These are phyloP conservation scores for Cajanus cajan DNA, from an alignment of 306 rosid genomes.

Conservation along the genomic window DNA sequence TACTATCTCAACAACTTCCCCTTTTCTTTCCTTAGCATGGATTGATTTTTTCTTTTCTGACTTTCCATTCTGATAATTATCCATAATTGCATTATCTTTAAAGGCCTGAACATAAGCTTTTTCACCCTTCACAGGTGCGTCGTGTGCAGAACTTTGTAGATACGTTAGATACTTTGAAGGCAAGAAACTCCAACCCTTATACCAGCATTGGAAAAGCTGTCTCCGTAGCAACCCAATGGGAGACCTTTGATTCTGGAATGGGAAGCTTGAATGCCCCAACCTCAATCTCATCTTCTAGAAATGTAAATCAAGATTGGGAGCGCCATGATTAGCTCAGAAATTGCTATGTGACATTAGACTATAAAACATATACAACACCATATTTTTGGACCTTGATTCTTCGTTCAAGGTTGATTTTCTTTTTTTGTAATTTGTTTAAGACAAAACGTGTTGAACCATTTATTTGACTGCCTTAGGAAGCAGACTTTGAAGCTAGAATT, in stretches of 20 bases:
- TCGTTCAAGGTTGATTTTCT: slow-evolving; percentile 21
- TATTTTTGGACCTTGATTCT: slow-evolving; percentile 7
- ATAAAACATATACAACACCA: slow-evolving; percentile 20
- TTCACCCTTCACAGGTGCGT: slow-evolving; percentile 52
- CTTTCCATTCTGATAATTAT: not conserved
- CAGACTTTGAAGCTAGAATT: not conserved
- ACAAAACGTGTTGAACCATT: slow-evolving; percentile 4
- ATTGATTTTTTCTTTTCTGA: not conserved
- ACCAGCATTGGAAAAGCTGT: slow-evolving; percentile 48
- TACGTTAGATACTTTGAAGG: slow-evolving; percentile 58
- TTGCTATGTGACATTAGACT: slow-evolving; percentile 1
- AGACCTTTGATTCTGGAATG: slow-evolving; percentile 64
- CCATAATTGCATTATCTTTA: not conserved
- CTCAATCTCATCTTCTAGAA: slow-evolving; percentile 46
- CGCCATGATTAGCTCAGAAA: slow-evolving; percentile 43
- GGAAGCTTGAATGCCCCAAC: slow-evolving; percentile 66
- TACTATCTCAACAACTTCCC: not conserved
- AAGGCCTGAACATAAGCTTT: slow-evolving; percentile 21
- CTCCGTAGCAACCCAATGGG: slow-evolving; percentile 68
- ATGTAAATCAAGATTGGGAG: slow-evolving; percentile 53
- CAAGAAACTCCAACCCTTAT: slow-evolving; percentile 52
- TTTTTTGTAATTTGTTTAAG: slow-evolving; percentile 20
- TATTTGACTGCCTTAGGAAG: not conserved
- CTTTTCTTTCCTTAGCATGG: too few relatives aligned
- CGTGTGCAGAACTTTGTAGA: slow-evolving; percentile 79